Percentiles rank a stretch among this genome's conserved stretches.
Evolutionary conservation across 1,284 basidiomycete species (phyloP).

Genomic region (Ceratobasidium sp.): DNA sequence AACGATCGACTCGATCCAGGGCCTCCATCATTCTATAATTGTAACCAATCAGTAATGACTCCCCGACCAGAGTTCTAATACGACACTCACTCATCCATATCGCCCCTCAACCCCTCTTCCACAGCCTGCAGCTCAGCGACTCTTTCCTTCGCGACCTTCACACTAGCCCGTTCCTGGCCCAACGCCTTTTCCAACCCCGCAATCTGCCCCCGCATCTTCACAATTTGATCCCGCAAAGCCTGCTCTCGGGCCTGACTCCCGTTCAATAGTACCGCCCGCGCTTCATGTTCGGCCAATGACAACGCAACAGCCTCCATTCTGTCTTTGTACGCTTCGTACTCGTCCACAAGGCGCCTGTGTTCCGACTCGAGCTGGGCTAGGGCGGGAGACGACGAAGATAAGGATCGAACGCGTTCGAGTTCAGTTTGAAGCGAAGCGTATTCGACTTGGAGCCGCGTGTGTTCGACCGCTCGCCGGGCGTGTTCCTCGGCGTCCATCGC

Average conservation of each 20-base stretch:
- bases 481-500: constrained; percentile 40
- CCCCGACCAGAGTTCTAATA: neutral
- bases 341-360: constrained; percentile 14
- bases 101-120: constrained; percentile 26
- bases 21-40: constrained; percentile 41
- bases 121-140: constrained; percentile 3
- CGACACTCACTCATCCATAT: constrained; percentile 30
- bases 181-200: constrained; percentile 14
- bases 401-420: constrained; percentile 7
- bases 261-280: constrained; percentile 36
- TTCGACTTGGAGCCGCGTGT: constrained; percentile 11
- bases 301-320: constrained; percentile 12
- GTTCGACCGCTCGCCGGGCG: constrained; percentile 4
- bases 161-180: neutral
- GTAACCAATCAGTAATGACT: neutral
- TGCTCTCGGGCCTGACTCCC: constrained; percentile 38
- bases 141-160: constrained; percentile 4
- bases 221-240: constrained; percentile 31
- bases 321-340: constrained; percentile 21
- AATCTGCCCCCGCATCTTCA: constrained; percentile 3
- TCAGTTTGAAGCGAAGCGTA: constrained; percentile 26
- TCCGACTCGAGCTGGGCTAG: constrained; percentile 30
- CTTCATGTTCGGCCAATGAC: constrained; percentile 39
- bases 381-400: neutral
- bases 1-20: constrained; percentile 34